Conservation (phyloP, 768 basidiomycete species). For the Hericium coralloides region DNA sequence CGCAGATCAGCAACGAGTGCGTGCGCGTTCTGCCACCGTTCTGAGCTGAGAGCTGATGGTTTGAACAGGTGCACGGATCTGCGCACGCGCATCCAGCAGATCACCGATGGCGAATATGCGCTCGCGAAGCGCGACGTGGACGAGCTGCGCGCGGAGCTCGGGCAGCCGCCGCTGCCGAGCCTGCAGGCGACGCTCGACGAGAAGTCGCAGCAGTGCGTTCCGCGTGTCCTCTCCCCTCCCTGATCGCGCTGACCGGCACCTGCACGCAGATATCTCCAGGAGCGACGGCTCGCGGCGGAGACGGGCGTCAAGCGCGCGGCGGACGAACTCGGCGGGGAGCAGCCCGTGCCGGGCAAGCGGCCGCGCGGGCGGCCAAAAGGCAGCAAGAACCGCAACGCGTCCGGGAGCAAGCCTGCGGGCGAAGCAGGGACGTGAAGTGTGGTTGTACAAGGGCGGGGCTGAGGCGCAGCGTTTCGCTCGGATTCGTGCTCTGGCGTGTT, state of each 20-base stretch:
- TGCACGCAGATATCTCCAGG: conserved; percentile 20
- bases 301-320: conserved; percentile 16
- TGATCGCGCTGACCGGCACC: neutral
- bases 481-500: neutral
- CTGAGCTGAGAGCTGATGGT: neutral
- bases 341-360: conserved; percentile 20
- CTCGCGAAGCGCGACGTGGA: conserved; percentile 72
- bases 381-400: conserved; percentile 23
- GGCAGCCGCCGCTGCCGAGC: conserved; percentile 63
- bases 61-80: conserved; percentile 51
- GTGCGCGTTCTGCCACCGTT: conserved; percentile 9
- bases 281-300: conserved; percentile 23
- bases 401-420: neutral
- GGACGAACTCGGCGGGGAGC: conserved; percentile 16
- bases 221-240: neutral
- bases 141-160: conserved; percentile 63
- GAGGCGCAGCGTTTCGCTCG: neutral
- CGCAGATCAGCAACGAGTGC: conserved; percentile 61
- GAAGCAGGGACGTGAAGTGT: neutral
- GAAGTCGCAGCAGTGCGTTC: conserved; percentile 43
- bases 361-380: conserved; percentile 28
- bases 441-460: neutral
- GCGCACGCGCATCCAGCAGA: conserved; percentile 50
- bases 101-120: conserved; percentile 73
- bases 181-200: conserved; percentile 71